Evolutionary conservation across 805 yeast species (phyloP), one percentile per base, ranked within the genome.

Genomic region (Candida quercuum): DNA sequence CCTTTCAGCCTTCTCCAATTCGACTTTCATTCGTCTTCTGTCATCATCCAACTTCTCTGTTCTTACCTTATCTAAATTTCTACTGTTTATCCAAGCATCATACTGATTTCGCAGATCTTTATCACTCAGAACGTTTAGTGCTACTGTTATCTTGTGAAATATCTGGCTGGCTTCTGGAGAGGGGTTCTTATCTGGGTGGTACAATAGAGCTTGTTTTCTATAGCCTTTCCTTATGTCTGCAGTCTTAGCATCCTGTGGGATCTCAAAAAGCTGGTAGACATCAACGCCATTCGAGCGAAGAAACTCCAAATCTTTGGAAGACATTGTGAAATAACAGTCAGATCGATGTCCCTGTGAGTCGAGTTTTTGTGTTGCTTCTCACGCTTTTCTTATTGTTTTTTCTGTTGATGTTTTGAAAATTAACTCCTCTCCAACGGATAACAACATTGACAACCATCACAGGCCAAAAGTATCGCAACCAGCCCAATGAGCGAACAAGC

Each of bases 131-230:
- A 89, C 70, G 61, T 86, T 96, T 59, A 93, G 71, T 1, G 97
- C 94, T 41, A 77, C 74, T 1, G 91, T 79, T 50, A 87, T 72
- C 54, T 82, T 91, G 64, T 89, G 91, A 64, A 89, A 89, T 64
- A 81, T 86, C 54, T 86, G 95, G 26, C 91, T 93, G 9, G 96
- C 96, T 57, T 87, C 96, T 29, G 79, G 82, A 10, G 81, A 69
- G 39, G 86, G 76, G 54, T 79, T 79, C 67, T 84, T 84, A 64
- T 84, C 94, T 40, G 94, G 94, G 59, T 84, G 94, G 63, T 72
- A 80, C 47, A 79, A 77, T 49, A 84, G 67, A 14, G 94, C 94
- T 33, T 83, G 74, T 53, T 79, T 72, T 67, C 93, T 76, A 63
- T 84, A 84, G 14, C 91, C 89, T 56, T 81, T 82, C 60, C 81